Base-by-base conservation (phyloP, 805 yeast species). In the Monosporozyma yasuniensis region DNA sequence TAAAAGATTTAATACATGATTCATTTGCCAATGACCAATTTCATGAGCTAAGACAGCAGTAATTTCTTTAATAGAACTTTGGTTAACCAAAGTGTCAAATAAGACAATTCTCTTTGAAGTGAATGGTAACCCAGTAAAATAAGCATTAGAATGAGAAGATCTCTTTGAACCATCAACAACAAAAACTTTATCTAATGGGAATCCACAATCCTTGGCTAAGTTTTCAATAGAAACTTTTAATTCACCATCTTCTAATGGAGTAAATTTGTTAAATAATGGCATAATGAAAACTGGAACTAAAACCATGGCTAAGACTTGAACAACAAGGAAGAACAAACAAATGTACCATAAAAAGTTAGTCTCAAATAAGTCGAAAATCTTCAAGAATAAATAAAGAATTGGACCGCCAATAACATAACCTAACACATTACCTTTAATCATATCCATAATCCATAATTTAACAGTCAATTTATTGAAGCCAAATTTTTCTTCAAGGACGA, bases 1-100 rank as follows among this genome's bases (percentile, higher is more conserved):
- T 61, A 93, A 69, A 75, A 84, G 77, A 64, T 81, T 82, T n/a
- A 90, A 73, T 53, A 90, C 84, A 67, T 93, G 99, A 51, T 84
- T 81, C 65, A 85, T 76, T 60, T 84, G 83, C 99, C 99, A 93
- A 67, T 93, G 99, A 47, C 99, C 99, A 58, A 93, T 84, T 72
- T 93, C 99, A 64, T 93, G 99, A n/a, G 96, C 98, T 56, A 91
- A 75, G 1, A 93, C 96, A 47, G 98, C 97, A 47, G 89, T 87
- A 39, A 89, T 87, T 68, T 93, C 95, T 42, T 76, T 78, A 27
- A 79, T 77, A 28, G 89, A 70, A 32, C 89, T 82, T 52, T 87
- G 84, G 53, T 86, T 80, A 55, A 93, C 83, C 70, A 93, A 77
- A 9, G 97, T 93, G 61, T 93, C 99, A 64, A 75, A 93, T 42